Evolutionary conservation across 495 filamentous ascomycete species (phyloP), one percentile per base, ranked within the genome.

Genomic region (Hypoxylon perforatum): DNA sequence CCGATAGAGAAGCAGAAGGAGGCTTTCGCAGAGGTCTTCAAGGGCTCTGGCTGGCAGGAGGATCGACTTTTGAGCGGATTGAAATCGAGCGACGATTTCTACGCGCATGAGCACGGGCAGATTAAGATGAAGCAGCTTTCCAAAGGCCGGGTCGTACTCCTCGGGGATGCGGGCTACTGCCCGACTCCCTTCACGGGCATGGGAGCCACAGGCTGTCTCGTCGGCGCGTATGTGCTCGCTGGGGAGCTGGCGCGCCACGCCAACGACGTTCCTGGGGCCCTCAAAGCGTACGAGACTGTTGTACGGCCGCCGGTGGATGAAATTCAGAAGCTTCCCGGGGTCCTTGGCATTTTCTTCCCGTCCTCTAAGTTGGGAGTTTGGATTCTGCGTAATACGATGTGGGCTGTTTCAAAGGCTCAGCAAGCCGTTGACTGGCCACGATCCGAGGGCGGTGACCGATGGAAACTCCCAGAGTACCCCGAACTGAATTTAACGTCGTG

Each of bases 161-260:
- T 87, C 8, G 85, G 85, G 3, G 85, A 87, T 67, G 77, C 85
- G 1, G 84, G 68, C 0, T 84, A 86, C 55, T 81, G 80, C 44
- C 82, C 82, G 0, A 74, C 70, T 1, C 66, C 78, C 0, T 73
- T 79, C 15, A 81, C 78, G 1, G 83, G 84, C 3, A 75, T 84
- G 71, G 84, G 84, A 0, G 82, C 80, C 0, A 77, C 77, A 4
- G 51, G 66, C 1, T 70, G 74, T 1, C 65, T 87, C 1, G 70
- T 77, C 15, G 84, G 85, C 15, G 79, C 82, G 1, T 87, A 86
- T 57, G 46, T 85, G 1, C 75, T 86, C 0, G 85, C 85, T 2
- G 84, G 84, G 2, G 84, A 86, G 67, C 70, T 87, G 9, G 70
- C 66, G 23, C 75, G 72, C 30, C 57, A 76, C 19, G 66, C 67